Evolutionary conservation across 108 stramenopile species (phyloP), one percentile per base, ranked within the genome.

Genomic region (Seminavis robusta): DNA sequence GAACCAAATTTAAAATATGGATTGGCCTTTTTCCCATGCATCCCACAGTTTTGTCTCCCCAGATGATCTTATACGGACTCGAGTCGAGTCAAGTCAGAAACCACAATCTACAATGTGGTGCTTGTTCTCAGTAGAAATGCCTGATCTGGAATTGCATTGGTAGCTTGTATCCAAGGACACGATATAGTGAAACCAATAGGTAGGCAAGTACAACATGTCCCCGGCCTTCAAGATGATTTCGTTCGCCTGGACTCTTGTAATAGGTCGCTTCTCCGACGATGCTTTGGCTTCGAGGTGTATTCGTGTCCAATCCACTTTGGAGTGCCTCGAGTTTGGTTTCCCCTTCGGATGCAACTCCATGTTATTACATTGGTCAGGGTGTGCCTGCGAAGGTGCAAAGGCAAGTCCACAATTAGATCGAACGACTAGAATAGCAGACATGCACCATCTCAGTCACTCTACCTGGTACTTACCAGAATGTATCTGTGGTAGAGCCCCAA

Each of bases 171-270:
- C 84, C 38, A 99, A 72, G 56, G 81, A 88, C 20, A 96, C 84
- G 63, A 97, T 96, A 53, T 80, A 95, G 70, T 98, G 98, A 59
- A 99, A 94, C 95, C 95, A 99, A 58, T 73, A 73, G 15, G 96
- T 94, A 4, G 98, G 98, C 23, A 99, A 63, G 61, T 97, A 98
- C 47, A 99, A 49, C 0, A 81, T 88, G 62, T 99, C 97, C 2
- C 98, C 98, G 6, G 97, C 77, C 58, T 94, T 87, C 53, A 98
- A 57, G 24, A 99, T 69, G 15, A 97, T 82, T 74, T 99, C 96
- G 47, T 90, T 83, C 31, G 83, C 94, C 7, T 32, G 51, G 10
- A 81, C 91, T 25, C 77, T 54, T 1, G 56, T 39, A 54, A 95
- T 92, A 0, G 80, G 43, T 15, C 90, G 93, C 66, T 63, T 84